A percentile compares a stretch with the other conserved stretches of the same genome.
These are phyloP conservation scores for Kodamaea fungicola DNA, from an alignment of 1,139 yeast genomes.

Conservation along the genomic window DNA sequence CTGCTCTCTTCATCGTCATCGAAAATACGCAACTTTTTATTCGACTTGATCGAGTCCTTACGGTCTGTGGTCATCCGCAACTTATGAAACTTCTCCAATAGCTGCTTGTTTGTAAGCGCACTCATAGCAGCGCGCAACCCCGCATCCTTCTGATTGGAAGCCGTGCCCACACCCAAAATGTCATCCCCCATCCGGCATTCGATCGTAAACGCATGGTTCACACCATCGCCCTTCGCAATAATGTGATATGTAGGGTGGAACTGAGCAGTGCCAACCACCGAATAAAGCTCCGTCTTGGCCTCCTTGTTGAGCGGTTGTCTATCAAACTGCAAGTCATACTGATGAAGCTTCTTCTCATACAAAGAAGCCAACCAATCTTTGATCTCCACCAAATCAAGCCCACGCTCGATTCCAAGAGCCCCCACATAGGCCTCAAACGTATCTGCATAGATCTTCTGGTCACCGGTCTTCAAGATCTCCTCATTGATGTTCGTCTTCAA, in stretches of 20 bases:
- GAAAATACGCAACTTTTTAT: conserved; percentile 8
- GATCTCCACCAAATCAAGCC: conserved; percentile 44
- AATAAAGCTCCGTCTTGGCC: conserved; percentile 78
- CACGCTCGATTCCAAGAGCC: conserved; percentile 65
- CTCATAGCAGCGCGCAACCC: conserved; percentile 70
- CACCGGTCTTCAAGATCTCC: conserved; percentile 47
- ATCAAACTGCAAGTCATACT: conserved; percentile 25
- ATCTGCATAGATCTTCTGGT: conserved; percentile 67
- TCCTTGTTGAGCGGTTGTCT: conserved; percentile 41
- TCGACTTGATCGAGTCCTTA: conserved; percentile 29
- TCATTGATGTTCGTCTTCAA: conserved; percentile 49
- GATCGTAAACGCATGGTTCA: conserved; percentile 51
- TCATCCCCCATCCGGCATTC: conserved; percentile 60
- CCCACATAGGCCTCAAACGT: conserved; percentile 91
- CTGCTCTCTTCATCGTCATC: conserved; percentile 4
- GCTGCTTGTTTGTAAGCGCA: conserved; percentile 55
- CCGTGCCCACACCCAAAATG: conserved; percentile 57
- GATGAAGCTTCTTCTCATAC: conserved; percentile 31
- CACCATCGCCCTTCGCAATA: conserved; percentile 30
- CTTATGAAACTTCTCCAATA: conserved; percentile 63
- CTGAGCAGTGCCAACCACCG: conserved; percentile 73
- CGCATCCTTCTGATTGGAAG: conserved; percentile 61
- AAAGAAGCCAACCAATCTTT: conserved; percentile 59
- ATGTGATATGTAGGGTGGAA: conserved; percentile 61
- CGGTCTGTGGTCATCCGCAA: conserved; percentile 63